Conservation (phyloP, 2,329 filamentous ascomycete species). For the Exophiala dermatitidis region DNA sequence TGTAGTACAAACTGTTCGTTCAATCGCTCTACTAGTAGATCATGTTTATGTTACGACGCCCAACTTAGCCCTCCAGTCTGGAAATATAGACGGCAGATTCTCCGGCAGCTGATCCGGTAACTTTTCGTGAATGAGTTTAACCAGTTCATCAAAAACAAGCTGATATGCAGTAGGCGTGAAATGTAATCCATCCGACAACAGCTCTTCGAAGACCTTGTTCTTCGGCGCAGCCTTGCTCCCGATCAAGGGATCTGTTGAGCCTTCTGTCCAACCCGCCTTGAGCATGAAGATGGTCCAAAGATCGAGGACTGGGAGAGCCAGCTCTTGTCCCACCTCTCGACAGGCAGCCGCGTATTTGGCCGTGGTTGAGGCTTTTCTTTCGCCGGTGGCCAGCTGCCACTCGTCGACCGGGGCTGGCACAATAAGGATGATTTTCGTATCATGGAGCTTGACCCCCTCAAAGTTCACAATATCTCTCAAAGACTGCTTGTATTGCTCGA, state of each 20-base stretch:
- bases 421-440: conserved; percentile 66
- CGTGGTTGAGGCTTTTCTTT: conserved; percentile 53
- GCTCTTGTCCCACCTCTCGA: conserved; percentile 52
- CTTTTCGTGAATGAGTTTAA: conserved; percentile 43
- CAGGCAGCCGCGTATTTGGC: conserved; percentile 61
- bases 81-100: conserved; percentile 47
- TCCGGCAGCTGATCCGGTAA: conserved; percentile 52
- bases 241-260: conserved; percentile 38
- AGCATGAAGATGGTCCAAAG: conserved; percentile 73
- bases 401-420: conserved; percentile 77
- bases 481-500: conserved; percentile 69
- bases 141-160: conserved; percentile 49
- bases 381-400: conserved; percentile 52
- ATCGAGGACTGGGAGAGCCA: conserved; percentile 61
- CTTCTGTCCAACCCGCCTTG: conserved; percentile 48
- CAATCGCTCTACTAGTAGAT: not conserved
- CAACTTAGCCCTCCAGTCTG: conserved; percentile 39
- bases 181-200: conserved; percentile 46
- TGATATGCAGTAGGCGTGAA: conserved; percentile 51
- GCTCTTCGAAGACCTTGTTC: conserved; percentile 41
- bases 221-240: conserved; percentile 53
- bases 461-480: conserved; percentile 65
- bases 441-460: conserved; percentile 61
- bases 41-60: not conserved
- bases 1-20: not conserved